Base-by-base conservation (phyloP, 805 yeast species). In the Cyberlindnera bimundalis region DNA sequence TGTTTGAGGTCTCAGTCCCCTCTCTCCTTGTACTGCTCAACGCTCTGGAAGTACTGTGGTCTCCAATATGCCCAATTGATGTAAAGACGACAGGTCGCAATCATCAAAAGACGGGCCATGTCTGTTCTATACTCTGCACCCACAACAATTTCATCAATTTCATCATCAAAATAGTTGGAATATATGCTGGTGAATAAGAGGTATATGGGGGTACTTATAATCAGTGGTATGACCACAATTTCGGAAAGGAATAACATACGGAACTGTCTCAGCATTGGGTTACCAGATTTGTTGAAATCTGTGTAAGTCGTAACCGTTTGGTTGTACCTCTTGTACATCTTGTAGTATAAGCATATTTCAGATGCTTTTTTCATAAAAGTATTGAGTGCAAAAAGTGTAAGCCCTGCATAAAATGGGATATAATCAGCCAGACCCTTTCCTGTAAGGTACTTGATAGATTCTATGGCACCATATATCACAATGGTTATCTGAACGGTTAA, bases 221-320 rank as follows among this genome's bases (percentile, higher is more conserved):
- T n/a, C n/a, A n/a, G n/a, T n/a, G n/a, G n/a, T n/a, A n/a, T n/a
- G n/a, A n/a, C n/a, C n/a, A n/a, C n/a, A n/a, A n/a, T n/a, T n/a
- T n/a, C n/a, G 15, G 17, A 11, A 20, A 18, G 12, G 39, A 28
- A 36, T 4, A 29, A 24, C 9, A 27, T 7, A 6, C 20, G 33
- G 37, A 39, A 39, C 30, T 39, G 42, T 12, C n/a, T 39, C 29
- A 33, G 18, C 2, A 29, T 33, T 13, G 42, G 42, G 11, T 25
- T 8, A 13, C 29, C 18, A 7, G 12, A 17, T 23, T 29, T 39
- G 30, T 39, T 39, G 34, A 29, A 33, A 19, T 39, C 37, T 7
- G 31, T 21, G 28, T 28, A 39, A 12, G 24, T 24, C 25, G 33
- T 33, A 4, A 20, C 24, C 11, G 42, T 21, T 3, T 17, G 20